phyloP scores from a whole-genome alignment of 2,329 filamentous ascomycete genomes.

The Pleurostoma richardsiae region DNA sequence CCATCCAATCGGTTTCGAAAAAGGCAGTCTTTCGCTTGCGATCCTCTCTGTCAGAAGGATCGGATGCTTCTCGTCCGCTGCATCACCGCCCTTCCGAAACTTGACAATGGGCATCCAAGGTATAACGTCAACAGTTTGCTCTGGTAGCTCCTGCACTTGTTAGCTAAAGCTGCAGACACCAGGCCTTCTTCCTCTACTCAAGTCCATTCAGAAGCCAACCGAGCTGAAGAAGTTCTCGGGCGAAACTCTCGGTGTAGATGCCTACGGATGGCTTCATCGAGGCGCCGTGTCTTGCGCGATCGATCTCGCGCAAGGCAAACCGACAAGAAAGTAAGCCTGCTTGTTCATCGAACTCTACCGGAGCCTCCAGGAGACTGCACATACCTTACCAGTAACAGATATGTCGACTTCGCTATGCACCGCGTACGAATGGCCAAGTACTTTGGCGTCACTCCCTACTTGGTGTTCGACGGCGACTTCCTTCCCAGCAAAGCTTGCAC shows the following conservation, averaged over 20 bases:
- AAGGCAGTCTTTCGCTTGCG: not conserved
- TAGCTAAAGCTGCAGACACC: not conserved
- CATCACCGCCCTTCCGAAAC: not conserved
- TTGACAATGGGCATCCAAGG: constrained; percentile 18
- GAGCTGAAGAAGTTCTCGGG: constrained; percentile 83
- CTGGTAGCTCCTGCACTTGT: not conserved
- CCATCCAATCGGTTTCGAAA: no score
- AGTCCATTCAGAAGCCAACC: constrained; percentile 89
- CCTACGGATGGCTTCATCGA: constrained; percentile 96
- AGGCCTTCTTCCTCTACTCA: constrained; percentile 87
- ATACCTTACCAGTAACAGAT: constrained; percentile 43
- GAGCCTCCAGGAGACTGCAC: not conserved
- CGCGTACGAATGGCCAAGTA: constrained; percentile 91
- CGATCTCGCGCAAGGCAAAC: constrained; percentile 83
- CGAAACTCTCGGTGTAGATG: constrained; percentile 89
- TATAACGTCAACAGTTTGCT: constrained; percentile 6
- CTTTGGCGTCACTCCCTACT: constrained; percentile 88
- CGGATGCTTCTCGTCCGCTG: not conserved
- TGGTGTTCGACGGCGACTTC: constrained; percentile 95
- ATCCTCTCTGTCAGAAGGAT: not conserved
- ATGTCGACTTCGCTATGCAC: constrained; percentile 84
- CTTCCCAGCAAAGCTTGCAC: constrained; percentile 90
- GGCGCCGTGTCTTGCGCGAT: constrained; percentile 86
- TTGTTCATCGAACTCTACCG: constrained; percentile 10
- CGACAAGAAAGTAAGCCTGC: constrained; percentile 72